These are phyloP conservation scores for Phaeodactylum tricornutum DNA, from an alignment of 108 stramenopile genomes.

Conservation along the genomic window DNA sequence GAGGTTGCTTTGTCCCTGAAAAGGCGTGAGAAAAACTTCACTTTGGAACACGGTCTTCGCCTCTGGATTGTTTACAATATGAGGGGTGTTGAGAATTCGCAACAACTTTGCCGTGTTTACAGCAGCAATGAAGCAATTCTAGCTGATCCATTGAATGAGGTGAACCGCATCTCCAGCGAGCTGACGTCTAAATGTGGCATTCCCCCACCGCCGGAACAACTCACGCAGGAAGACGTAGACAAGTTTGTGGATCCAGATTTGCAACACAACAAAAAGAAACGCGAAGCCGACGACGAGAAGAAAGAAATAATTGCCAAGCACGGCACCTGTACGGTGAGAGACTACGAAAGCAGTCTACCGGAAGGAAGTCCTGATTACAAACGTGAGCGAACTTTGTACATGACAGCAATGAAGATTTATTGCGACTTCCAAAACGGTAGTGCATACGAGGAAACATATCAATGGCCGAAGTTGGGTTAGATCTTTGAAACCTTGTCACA, in stretches of 20 bases:
- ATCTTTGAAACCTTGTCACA: too few species aligned
- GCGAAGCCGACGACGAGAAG: conserved; percentile 6
- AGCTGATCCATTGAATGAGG: conserved; percentile 51
- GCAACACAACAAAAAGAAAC: conserved; percentile 60
- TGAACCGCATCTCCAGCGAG: conserved; percentile 67
- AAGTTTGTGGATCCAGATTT: conserved; percentile 71
- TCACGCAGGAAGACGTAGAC: conserved; percentile 56
- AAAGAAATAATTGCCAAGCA: conserved; percentile 26
- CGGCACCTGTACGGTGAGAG: conserved; percentile 38
- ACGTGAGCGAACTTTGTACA: conserved; percentile 42
- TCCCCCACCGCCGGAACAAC: conserved; percentile 38
- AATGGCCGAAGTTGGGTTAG: conserved; percentile 42
- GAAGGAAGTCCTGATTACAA: conserved; percentile 18
- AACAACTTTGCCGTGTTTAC: conserved; percentile 60
- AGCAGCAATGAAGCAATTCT: conserved; percentile 73
- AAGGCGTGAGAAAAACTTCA: conserved; percentile 50
- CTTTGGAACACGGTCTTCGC: conserved; percentile 56
- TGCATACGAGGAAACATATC: conserved; percentile 54
- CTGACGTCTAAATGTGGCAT: conserved; percentile 57
- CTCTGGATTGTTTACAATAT: conserved; percentile 87
- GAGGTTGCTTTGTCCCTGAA: conserved; percentile 87
- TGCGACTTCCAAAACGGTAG: conserved; percentile 67
- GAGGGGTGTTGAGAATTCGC: conserved; percentile 64
- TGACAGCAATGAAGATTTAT: conserved; percentile 63
- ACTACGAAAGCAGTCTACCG: conserved; percentile 33